A percentile compares a stretch with the other conserved stretches of the same genome.
phyloP scores from a whole-genome alignment of 2,329 filamentous ascomycete genomes.

The Xylariaceae sp. region DNA sequence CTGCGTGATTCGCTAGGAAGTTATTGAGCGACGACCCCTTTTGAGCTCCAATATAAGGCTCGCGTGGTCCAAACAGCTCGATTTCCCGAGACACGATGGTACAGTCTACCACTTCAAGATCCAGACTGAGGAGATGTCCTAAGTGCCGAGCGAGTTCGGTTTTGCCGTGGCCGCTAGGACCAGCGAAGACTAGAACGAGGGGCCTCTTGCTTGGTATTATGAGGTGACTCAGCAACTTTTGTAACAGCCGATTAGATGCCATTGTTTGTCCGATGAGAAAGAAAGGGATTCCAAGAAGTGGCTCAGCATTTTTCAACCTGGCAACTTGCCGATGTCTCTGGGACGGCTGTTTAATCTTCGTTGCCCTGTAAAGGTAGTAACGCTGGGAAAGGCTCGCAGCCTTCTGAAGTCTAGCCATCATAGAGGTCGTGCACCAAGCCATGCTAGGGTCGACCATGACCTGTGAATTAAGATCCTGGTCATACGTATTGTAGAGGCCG shows the following conservation, averaged over 20 bases:
- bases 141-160: conserved; percentile 53
- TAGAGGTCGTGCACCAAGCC: no score
- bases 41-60: conserved; percentile 45
- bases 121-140: conserved; percentile 48
- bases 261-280: neutral
- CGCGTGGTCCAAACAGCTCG: conserved; percentile 52
- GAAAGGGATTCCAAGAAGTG: neutral
- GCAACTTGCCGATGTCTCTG: neutral
- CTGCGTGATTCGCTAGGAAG: conserved; percentile 49
- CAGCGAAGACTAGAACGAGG: conserved; percentile 51
- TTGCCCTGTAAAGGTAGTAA: no score
- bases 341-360: no score
- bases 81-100: conserved; percentile 45
- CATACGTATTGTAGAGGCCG: no score
- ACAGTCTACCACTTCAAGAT: conserved; percentile 49
- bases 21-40: conserved; percentile 54
- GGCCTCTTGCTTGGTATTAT: conserved; percentile 34
- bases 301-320: neutral
- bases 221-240: neutral
- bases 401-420: no score
- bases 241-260: neutral
- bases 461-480: no score
- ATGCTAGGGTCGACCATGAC: no score
- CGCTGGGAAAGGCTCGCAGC: no score
- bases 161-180: conserved; percentile 57